Conservation (phyloP, 2,329 filamentous ascomycete genomes). For the Ceratocystis destructans region DNA sequence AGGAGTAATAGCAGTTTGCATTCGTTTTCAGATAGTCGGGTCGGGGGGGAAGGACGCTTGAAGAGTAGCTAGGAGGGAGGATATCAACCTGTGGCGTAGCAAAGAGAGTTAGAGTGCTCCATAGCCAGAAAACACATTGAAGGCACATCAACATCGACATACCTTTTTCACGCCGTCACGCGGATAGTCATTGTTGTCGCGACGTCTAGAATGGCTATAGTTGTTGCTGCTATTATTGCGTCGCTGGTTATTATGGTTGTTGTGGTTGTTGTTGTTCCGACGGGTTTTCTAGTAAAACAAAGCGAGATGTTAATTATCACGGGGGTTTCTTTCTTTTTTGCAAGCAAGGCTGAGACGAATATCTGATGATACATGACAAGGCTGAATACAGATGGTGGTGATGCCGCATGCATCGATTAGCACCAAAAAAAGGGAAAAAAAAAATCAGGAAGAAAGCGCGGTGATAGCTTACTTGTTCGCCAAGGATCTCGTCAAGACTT, state of each 20-base stretch:
- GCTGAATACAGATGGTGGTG: constrained; percentile 5
- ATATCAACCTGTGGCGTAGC: constrained; percentile 14
- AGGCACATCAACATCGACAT: constrained; percentile 19
- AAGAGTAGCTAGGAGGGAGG: constrained; percentile 12
- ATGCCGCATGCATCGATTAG: background rate
- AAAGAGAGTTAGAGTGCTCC: background rate
- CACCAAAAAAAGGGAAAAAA: background rate
- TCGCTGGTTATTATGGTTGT: background rate
- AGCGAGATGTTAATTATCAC: background rate
- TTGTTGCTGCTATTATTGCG: constrained; percentile 8
- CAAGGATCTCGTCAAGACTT: constrained; percentile 44
- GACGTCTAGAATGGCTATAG: constrained; percentile 12
- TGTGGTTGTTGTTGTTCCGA: constrained; percentile 11
- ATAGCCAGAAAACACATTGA: background rate
- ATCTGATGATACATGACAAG: constrained; percentile 1
- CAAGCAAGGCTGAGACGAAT: background rate
- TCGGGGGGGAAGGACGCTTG: background rate
- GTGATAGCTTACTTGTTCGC: constrained; percentile 31
- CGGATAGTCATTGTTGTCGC: constrained; percentile 18
- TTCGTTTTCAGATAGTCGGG: constrained; percentile 5
- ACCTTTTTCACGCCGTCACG: constrained; percentile 70
- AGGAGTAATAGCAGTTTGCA: background rate
- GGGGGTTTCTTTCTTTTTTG: background rate
- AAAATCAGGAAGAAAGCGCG: background rate
- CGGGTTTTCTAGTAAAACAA: constrained; percentile 5